Conservation (phyloP, 805 yeast species). For the Candida tallmaniae region DNA sequence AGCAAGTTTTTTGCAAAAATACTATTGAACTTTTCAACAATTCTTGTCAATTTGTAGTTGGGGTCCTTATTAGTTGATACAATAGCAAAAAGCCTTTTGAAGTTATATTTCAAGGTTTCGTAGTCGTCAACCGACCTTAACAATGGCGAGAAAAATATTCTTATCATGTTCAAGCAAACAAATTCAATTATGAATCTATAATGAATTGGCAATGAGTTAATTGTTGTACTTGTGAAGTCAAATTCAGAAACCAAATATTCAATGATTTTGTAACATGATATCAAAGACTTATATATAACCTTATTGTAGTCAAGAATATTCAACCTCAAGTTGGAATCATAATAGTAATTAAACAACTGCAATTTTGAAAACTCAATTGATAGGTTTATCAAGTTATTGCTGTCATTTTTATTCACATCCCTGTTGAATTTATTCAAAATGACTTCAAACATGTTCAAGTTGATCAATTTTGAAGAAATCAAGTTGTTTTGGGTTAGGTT, state of each 20-base stretch:
- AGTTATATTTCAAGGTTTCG: constrained; percentile 18
- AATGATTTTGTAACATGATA: constrained; percentile 25
- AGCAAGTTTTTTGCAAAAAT: constrained; percentile 12
- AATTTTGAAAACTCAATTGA: constrained; percentile 34
- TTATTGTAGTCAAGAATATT: constrained; percentile 23
- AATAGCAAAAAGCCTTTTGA: constrained; percentile 17
- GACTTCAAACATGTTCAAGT: constrained; percentile 40
- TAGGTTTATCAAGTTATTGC: constrained; percentile 22
- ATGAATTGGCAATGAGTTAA: constrained; percentile 37
- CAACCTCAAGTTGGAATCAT: constrained; percentile 21
- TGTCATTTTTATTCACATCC: constrained; percentile 14
- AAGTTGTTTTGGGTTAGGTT: constrained; percentile 8
- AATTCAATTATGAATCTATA: constrained; percentile 35
- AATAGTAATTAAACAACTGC: constrained; percentile 34
- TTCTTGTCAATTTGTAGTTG: constrained; percentile 21
- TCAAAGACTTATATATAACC: constrained; percentile 22
- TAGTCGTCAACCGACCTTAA: constrained; percentile 22
- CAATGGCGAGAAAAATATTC: constrained; percentile 29
- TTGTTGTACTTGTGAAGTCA: constrained; percentile 14
- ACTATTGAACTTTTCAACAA: constrained; percentile 21
- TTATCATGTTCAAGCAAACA: constrained; percentile 25
- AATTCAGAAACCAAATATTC: constrained; percentile 18
- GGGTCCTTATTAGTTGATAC: constrained; percentile 14
- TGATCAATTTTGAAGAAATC: constrained; percentile 28
- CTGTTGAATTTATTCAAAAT: constrained; percentile 28